These are phyloP conservation scores for Salix arbutifolia DNA, from an alignment of 345 rosid species.

Conservation along the genomic window DNA sequence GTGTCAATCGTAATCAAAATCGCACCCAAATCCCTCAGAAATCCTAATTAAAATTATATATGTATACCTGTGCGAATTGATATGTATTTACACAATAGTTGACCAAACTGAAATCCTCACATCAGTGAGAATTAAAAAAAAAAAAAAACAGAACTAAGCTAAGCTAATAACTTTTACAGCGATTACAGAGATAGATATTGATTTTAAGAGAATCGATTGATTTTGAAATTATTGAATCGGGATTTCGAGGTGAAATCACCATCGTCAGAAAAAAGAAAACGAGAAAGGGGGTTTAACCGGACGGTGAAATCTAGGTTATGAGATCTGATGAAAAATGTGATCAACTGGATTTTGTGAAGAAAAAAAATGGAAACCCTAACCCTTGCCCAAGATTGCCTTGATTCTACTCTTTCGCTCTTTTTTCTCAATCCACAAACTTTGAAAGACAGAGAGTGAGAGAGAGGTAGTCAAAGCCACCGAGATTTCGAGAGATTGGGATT, in stretches of 20 bases:
- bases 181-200: not conserved
- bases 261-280: not conserved
- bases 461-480: not conserved
- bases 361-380: not conserved
- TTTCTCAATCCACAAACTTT: not conserved
- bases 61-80: not conserved
- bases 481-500: not conserved
- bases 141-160: not conserved
- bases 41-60: not conserved
- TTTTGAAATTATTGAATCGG: not conserved
- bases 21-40: constrained; percentile 6
- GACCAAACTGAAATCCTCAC: not conserved
- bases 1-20: not conserved
- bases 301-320: not conserved
- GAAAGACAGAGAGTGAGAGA: not conserved
- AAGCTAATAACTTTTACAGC: not conserved
- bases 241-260: constrained; percentile 15
- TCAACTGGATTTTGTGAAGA: too few relatives aligned
- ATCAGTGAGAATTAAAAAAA: not conserved
- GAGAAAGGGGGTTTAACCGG: not conserved
- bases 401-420: constrained; percentile 12
- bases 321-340: not conserved
- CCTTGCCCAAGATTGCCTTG: constrained; percentile 6
- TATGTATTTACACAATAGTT: not conserved
- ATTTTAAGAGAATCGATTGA: not conserved